Conservation (phyloP, 345 rosid species). For the Pugionium cornutum region DNA sequence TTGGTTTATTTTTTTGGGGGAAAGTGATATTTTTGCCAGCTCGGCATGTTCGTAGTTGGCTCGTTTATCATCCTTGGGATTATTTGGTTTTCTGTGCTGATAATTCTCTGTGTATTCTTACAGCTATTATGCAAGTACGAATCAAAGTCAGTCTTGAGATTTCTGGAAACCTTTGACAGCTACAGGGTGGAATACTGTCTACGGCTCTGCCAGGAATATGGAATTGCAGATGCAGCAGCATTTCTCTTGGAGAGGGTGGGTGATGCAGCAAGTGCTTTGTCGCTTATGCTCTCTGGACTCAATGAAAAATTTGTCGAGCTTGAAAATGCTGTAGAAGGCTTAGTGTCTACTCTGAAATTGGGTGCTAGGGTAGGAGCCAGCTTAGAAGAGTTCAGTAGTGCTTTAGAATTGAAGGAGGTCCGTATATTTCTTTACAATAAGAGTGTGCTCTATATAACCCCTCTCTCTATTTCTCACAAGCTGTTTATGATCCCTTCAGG, state of each 20-base stretch:
- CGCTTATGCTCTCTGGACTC: slow-evolving; percentile 79
- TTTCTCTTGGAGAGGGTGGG: slow-evolving; percentile 97
- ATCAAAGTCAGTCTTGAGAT: slow-evolving; percentile 77
- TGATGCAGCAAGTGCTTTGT: slow-evolving; percentile 94
- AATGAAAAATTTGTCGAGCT: slow-evolving; percentile 67
- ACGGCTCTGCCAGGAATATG: slow-evolving; percentile 87
- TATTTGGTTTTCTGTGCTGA: slow-evolving; percentile 20
- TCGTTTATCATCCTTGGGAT: background rate
- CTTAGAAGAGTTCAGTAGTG: slow-evolving; percentile 43
- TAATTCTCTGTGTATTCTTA: slow-evolving; percentile 33
- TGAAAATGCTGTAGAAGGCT: slow-evolving; percentile 53
- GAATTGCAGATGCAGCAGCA: slow-evolving; percentile 88
- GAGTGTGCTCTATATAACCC: background rate
- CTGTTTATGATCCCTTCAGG: slow-evolving; percentile 49
- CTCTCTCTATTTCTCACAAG: slow-evolving; percentile 5
- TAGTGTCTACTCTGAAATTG: slow-evolving; percentile 39
- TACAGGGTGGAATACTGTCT: slow-evolving; percentile 95
- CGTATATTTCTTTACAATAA: slow-evolving; percentile 30
- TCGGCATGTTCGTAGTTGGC: slow-evolving; percentile 16
- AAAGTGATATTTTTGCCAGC: slow-evolving; percentile 20
- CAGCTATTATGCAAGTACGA: slow-evolving; percentile 90
- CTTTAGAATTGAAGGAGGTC: slow-evolving; percentile 70
- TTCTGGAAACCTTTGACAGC: slow-evolving; percentile 96
- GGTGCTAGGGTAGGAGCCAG: slow-evolving; percentile 44
- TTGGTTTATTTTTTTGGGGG: background rate